Percentiles rank a stretch among this genome's conserved stretches.
Conservation (phyloP, 2,329 filamentous ascomycete species). For the Capronia americana region DNA sequence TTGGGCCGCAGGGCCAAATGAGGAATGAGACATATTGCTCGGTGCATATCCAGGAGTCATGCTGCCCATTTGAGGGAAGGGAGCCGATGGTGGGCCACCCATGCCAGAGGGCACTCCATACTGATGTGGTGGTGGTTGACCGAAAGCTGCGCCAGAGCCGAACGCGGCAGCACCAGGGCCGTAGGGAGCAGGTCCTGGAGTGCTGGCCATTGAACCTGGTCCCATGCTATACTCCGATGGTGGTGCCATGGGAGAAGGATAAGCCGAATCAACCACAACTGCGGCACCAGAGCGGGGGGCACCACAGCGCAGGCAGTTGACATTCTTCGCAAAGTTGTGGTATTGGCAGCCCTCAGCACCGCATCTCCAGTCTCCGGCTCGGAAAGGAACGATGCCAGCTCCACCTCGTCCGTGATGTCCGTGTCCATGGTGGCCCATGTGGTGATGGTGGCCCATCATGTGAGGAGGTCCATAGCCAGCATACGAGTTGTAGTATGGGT, state of each 20-base stretch:
- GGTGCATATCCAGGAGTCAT: slow-evolving; percentile 83
- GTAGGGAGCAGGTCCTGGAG: slow-evolving; percentile 77
- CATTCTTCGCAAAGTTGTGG: slow-evolving; percentile 99
- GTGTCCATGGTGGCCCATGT: slow-evolving; percentile 62
- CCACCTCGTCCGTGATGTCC: slow-evolving; percentile 65
- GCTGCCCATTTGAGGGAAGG: slow-evolving; percentile 66
- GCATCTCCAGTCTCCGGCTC: slow-evolving; percentile 98
- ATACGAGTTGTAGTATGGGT: slow-evolving; percentile 72
- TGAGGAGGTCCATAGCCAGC: slow-evolving; percentile 67
- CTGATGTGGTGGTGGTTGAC: slow-evolving; percentile 75
- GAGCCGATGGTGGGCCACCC: slow-evolving; percentile 77
- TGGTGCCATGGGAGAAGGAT: slow-evolving; percentile 87
- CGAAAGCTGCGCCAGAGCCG: slow-evolving; percentile 64
- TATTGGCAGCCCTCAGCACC: slow-evolving; percentile 97
- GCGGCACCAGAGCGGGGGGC: slow-evolving; percentile 92
- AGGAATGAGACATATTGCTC: slow-evolving; percentile 77
- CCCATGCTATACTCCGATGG: slow-evolving; percentile 79
- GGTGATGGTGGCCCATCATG: slow-evolving; percentile 76
- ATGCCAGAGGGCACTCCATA: slow-evolving; percentile 87
- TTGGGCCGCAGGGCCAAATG: slow-evolving; percentile 91
- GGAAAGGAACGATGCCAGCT: slow-evolving; percentile 90
- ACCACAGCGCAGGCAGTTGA: slow-evolving; percentile 94
- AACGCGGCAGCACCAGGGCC: slow-evolving; percentile 73
- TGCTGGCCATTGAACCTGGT: slow-evolving; percentile 84
- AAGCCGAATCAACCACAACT: slow-evolving; percentile 91